Percentiles rank a stretch among this genome's conserved stretches.
Conservation (phyloP, 2,329 filamentous ascomycete species). For the Cladosporium sp. region DNA sequence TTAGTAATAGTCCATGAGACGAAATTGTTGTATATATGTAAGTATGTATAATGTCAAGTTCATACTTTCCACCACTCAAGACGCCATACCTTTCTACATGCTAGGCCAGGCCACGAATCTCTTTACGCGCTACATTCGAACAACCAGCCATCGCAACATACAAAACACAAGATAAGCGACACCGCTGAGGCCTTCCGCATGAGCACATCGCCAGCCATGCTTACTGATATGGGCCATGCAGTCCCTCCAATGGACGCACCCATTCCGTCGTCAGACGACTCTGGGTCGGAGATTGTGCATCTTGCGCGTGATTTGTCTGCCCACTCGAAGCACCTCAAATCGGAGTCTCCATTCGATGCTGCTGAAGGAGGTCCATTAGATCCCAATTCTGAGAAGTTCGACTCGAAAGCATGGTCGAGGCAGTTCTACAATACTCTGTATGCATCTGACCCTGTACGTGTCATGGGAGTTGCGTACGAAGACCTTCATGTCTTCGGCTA, state of each 20-base stretch:
- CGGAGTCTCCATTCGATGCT: background rate
- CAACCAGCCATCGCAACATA: too few relatives aligned
- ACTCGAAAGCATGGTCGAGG: slow-evolving; percentile 3
- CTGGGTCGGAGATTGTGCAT: background rate
- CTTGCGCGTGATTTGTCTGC: slow-evolving; percentile 2
- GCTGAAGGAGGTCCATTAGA: background rate
- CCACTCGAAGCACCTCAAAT: background rate
- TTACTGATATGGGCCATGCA: background rate
- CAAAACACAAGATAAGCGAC: too few relatives aligned
- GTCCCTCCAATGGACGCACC: background rate
- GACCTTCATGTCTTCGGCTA: slow-evolving; percentile 46
- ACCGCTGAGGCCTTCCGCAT: background rate
- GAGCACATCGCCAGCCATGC: background rate
- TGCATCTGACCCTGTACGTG: slow-evolving; percentile 32
- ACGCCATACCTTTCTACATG: too few relatives aligned
- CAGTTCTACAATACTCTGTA: slow-evolving; percentile 3
- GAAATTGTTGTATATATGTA: too few relatives aligned
- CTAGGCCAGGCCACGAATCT: too few relatives aligned
- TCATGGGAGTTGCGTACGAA: slow-evolving; percentile 44
- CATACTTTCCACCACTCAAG: too few relatives aligned
- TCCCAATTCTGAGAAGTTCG: slow-evolving; percentile 1
- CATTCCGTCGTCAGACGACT: background rate
- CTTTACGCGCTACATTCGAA: too few relatives aligned
- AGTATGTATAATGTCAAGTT: too few relatives aligned
- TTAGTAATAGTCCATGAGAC: too few relatives aligned